These are phyloP conservation scores for Suillus sp. DNA, from an alignment of 768 basidiomycete species.

Conservation along the genomic window DNA sequence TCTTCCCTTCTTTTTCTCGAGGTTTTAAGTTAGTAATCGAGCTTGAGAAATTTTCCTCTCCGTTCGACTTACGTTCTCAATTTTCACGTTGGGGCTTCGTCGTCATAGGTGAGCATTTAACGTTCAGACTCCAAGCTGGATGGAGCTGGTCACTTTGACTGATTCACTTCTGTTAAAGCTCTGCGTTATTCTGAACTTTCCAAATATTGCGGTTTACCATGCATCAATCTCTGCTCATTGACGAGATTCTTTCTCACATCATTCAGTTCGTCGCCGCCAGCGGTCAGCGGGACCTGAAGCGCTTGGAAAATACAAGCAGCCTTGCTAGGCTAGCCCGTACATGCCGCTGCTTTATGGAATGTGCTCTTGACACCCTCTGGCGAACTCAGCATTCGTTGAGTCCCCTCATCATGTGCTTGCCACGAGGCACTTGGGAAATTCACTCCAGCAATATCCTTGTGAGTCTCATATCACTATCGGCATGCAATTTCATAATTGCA, in stretches of 20 bases:
- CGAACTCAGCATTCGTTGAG: constrained; percentile 30
- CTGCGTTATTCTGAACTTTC: background rate
- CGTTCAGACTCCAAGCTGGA: background rate
- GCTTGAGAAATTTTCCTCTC: constrained; percentile 2
- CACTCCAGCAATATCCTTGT: constrained; percentile 26
- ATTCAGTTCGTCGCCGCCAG: constrained; percentile 28
- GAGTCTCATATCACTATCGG: constrained; percentile 10
- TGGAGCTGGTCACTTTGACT: background rate
- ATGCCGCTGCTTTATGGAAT: constrained; percentile 30
- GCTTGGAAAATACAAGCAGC: constrained; percentile 24
- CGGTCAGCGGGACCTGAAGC: constrained; percentile 19
- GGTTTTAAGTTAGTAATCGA: background rate
- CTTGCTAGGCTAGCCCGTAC: constrained; percentile 32
- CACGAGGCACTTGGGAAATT: constrained; percentile 27
- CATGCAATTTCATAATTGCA: constrained; percentile 4
- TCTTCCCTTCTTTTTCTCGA: background rate
- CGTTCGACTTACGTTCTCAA: background rate
- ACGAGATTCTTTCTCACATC: constrained; percentile 29
- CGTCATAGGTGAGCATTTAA: background rate
- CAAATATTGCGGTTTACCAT: constrained; percentile 15
- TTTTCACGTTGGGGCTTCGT: background rate
- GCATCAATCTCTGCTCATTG: constrained; percentile 34
- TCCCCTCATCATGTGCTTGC: constrained; percentile 33
- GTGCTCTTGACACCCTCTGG: constrained; percentile 35
- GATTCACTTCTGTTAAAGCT: background rate